Conservation (phyloP, 208 protist species). For the Crithidia expoeki region DNA sequence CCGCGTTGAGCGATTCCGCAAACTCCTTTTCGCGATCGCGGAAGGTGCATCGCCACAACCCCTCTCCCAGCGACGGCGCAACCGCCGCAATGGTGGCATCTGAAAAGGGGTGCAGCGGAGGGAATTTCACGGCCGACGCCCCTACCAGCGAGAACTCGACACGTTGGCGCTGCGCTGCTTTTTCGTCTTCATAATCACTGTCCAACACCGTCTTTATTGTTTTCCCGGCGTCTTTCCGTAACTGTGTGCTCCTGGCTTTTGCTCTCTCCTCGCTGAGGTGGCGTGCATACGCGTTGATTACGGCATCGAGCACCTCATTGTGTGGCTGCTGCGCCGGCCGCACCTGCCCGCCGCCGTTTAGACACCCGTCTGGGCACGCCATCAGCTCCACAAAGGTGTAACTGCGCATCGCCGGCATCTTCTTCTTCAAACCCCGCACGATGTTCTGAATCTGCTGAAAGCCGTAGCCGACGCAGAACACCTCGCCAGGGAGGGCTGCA, state of each 20-base stretch:
- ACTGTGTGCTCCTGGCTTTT: not conserved
- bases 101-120: slow-evolving; percentile 30
- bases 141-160: not conserved
- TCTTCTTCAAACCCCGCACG: slow-evolving; percentile 92
- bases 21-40: slow-evolving; percentile 80
- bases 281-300: slow-evolving; percentile 21
- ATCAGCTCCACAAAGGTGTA: slow-evolving; percentile 97
- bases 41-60: slow-evolving; percentile 62
- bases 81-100: slow-evolving; percentile 27
- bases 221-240: not conserved
- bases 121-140: not conserved
- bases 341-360: slow-evolving; percentile 97
- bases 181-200: not conserved
- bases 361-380: slow-evolving; percentile 97
- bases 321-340: slow-evolving; percentile 27
- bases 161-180: slow-evolving; percentile 1
- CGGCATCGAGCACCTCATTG: slow-evolving; percentile 19
- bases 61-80: slow-evolving; percentile 33
- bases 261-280: not conserved
- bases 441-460: slow-evolving; percentile 99
- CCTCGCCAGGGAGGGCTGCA: slow-evolving; percentile 38
- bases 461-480: slow-evolving; percentile 94
- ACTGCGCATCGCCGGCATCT: slow-evolving; percentile 38
- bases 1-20: slow-evolving; percentile 59
- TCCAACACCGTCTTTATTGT: not conserved